These are phyloP conservation scores for Trypanosoma conorhini DNA, from an alignment of 208 protist species.

Conservation along the genomic window DNA sequence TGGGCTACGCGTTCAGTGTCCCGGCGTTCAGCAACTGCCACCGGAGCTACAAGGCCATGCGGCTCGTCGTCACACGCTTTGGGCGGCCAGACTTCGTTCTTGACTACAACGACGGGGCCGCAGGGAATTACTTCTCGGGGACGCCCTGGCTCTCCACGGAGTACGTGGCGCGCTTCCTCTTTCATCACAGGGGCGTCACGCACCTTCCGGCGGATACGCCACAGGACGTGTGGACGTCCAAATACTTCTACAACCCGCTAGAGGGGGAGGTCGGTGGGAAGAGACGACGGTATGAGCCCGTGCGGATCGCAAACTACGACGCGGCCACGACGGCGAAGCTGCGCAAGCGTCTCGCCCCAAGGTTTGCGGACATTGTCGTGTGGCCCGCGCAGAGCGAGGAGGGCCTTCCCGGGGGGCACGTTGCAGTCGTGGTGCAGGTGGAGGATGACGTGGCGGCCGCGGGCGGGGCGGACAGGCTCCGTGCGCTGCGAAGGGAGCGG, in stretches of 20 bases:
- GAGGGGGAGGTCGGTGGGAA: not conserved
- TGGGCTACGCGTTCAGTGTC: constrained; percentile 52
- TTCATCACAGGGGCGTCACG: constrained; percentile 41
- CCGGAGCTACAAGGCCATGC: not conserved
- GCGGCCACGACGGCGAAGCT: constrained; percentile 36
- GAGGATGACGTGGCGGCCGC: constrained; percentile 54
- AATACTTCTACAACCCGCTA: constrained; percentile 50
- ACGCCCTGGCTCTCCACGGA: constrained; percentile 43
- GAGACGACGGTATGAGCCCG: not conserved
- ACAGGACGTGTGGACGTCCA: constrained; percentile 34
- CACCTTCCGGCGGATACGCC: constrained; percentile 26
- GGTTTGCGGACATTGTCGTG: constrained; percentile 44
- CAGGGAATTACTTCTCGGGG: constrained; percentile 37
- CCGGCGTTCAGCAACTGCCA: constrained; percentile 77
- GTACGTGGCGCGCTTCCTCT: constrained; percentile 51
- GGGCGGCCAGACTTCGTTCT: not conserved
- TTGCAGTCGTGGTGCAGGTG: constrained; percentile 60
- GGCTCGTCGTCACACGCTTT: not conserved
- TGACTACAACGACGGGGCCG: not conserved
- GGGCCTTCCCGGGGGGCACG: constrained; percentile 33
- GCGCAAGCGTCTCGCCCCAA: constrained; percentile 45
- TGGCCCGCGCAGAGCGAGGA: constrained; percentile 21
- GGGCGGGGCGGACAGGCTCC: constrained; percentile 33
- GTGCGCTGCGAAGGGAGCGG: constrained; percentile 32
- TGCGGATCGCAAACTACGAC: constrained; percentile 31